Conservation (phyloP, 148 eudicot species). For the Nepenthes gracilis region DNA sequence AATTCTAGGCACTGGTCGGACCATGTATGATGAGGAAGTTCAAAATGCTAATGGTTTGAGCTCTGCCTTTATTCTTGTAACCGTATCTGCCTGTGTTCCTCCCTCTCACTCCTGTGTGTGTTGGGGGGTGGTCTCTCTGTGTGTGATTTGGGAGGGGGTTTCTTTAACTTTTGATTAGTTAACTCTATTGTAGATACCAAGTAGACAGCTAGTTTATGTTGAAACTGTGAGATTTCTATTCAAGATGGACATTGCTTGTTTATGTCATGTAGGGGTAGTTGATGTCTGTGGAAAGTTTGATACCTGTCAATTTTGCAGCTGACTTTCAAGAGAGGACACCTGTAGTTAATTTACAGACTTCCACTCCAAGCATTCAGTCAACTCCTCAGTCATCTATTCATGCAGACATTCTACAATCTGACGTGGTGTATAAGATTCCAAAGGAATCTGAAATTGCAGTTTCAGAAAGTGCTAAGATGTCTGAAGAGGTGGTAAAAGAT, state of each 20-base stretch:
- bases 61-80: neutral
- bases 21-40: slow-evolving; percentile 42
- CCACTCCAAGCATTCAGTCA: slow-evolving; percentile 31
- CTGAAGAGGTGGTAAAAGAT: slow-evolving; percentile 15
- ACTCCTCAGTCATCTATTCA: slow-evolving; percentile 37
- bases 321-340: slow-evolving; percentile 25
- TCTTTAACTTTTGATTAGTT: neutral
- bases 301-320: slow-evolving; percentile 9
- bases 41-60: slow-evolving; percentile 41
- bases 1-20: slow-evolving; percentile 34
- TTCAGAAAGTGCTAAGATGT: slow-evolving; percentile 21
- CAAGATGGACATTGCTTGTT: neutral
- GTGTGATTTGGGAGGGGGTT: too few species aligned
- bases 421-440: slow-evolving; percentile 15
- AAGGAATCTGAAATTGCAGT: slow-evolving; percentile 30
- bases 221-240: neutral
- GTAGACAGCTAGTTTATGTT: neutral
- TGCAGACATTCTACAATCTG: slow-evolving; percentile 25
- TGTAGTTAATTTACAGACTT: slow-evolving; percentile 15
- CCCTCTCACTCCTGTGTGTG: neutral
- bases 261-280: neutral
- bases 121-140: neutral
- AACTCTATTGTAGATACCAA: neutral
- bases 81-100: neutral
- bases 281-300: neutral